Base-by-base conservation (phyloP, 208 protist genomes). In the Crithidia brevicula region DNA sequence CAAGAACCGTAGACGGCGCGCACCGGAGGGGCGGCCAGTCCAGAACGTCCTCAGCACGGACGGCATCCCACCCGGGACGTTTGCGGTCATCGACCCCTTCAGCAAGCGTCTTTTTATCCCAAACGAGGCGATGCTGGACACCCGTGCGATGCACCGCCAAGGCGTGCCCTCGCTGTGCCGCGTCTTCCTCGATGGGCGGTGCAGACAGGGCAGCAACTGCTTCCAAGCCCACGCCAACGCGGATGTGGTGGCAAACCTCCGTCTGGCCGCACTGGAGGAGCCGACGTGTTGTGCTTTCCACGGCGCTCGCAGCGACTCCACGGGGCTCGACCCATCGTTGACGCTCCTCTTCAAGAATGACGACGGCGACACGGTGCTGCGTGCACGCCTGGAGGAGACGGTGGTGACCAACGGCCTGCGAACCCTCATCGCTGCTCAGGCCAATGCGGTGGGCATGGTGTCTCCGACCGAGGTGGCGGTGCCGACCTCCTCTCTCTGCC, bases 91-190 rank as follows among this genome's bases (percentile, higher is more conserved):
- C 63, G 91, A 96, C 70, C 82, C 86, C 11, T 77, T 81, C 34
- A 96, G 86, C 62, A 79, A 85, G 64, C 85, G 77, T 15, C 82
- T 94, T 2, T 88, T 92, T 64, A 74, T 94, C 16, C 91, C 91
- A 8, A 25, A 81, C 5, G 68, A 79, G 50, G 52, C 63, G 9
- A 89, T 96, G 81, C 36, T 75, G 18, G 79, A 91, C 50, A 96
- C 91, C 6, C 80, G 79, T 25, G 91, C 91, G 10, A 82, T 94
- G 72, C 83, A 93, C 62, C 79, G 91, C 47, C 65, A 80, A 28
- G 88, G 86, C 22, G 87, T 93, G 6, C 91, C 91, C 10, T 93
- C 88, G 4, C 74, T 96, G 15, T 96, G 91, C 60, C 79, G 83
- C 9, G 76, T 96, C 10, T 88, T 85, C 38, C 73, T 94, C n/a